Percentiles rank a stretch among this genome's conserved stretches.
Conservation (phyloP, 371 early-diverging fungal species). For the Mortierella sp. region DNA sequence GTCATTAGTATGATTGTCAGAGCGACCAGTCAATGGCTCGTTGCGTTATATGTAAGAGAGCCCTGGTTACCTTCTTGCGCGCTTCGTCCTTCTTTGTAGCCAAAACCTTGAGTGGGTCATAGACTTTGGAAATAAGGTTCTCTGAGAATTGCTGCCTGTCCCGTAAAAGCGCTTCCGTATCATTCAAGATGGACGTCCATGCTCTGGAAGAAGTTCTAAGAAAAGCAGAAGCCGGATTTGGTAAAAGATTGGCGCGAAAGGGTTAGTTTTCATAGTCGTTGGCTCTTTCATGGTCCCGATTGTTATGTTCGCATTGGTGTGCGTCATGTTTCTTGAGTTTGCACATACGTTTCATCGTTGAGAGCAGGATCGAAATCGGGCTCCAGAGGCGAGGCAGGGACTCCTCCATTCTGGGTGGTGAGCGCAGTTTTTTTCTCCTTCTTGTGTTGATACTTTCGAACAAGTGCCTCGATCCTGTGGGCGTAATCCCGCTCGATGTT, state of each 20-base stretch:
- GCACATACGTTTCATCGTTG: slow-evolving; percentile 53
- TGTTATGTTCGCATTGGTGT: background rate
- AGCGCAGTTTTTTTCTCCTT: slow-evolving; percentile 55
- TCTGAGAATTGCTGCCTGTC: slow-evolving; percentile 73
- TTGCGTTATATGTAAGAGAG: background rate
- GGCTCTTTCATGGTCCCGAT: background rate
- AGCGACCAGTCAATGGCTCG: no score
- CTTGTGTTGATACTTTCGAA: slow-evolving; percentile 69
- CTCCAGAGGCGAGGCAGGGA: slow-evolving; percentile 48
- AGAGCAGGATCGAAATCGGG: slow-evolving; percentile 46
- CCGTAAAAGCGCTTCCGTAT: slow-evolving; percentile 71
- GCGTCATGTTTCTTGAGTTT: background rate
- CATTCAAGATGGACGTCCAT: slow-evolving; percentile 72
- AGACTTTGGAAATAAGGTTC: slow-evolving; percentile 61
- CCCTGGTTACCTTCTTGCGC: slow-evolving; percentile 74
- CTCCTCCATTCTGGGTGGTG: slow-evolving; percentile 42
- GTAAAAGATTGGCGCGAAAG: background rate
- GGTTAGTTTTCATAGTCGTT: background rate
- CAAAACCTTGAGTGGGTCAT: slow-evolving; percentile 72
- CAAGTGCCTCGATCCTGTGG: slow-evolving; percentile 76
- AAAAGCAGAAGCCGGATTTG: background rate
- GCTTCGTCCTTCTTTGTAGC: slow-evolving; percentile 77
- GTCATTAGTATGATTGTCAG: background rate
- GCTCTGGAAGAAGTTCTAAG: slow-evolving; percentile 64
- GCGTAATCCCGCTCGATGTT: slow-evolving; percentile 85